Percentiles rank a stretch among this genome's conserved stretches.
Conservation (phyloP, 208 protist genomes). For the Acanthamoeba healyi region DNA sequence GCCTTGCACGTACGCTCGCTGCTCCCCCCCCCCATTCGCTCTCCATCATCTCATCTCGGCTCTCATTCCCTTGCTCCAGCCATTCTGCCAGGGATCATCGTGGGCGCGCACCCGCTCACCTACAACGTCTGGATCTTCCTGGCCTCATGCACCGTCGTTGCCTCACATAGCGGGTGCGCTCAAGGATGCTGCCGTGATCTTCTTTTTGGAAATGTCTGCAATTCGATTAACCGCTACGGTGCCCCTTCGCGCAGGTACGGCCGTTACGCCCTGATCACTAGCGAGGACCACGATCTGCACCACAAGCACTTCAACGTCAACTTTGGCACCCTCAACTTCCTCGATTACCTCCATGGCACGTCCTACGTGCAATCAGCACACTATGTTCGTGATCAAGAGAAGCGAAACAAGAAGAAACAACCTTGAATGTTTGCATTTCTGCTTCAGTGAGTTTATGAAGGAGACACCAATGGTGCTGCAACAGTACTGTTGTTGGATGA, state of each 20-base stretch:
- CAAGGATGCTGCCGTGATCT: too few relatives aligned
- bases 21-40: background rate
- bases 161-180: slow-evolving; percentile 13
- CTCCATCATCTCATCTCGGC: background rate
- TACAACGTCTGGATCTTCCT: slow-evolving; percentile 22
- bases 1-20: background rate
- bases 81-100: background rate
- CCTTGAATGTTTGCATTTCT: too few relatives aligned
- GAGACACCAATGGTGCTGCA: too few relatives aligned
- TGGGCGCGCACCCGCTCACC: background rate
- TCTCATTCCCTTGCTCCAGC: background rate
- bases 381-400: background rate
- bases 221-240: background rate
- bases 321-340: slow-evolving; percentile 24
- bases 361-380: background rate
- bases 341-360: background rate
- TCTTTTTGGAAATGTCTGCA: background rate
- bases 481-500: too few relatives aligned
- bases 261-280: background rate
- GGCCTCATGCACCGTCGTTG: slow-evolving; percentile 3
- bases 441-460: too few relatives aligned
- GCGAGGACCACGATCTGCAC: slow-evolving; percentile 4
- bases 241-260: background rate
- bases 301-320: slow-evolving; percentile 53
- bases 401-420: background rate